Evolutionary conservation across 2,329 filamentous ascomycete genomes (phyloP), one percentile per base, ranked within the genome.

Genomic region (Knufia petricola): DNA sequence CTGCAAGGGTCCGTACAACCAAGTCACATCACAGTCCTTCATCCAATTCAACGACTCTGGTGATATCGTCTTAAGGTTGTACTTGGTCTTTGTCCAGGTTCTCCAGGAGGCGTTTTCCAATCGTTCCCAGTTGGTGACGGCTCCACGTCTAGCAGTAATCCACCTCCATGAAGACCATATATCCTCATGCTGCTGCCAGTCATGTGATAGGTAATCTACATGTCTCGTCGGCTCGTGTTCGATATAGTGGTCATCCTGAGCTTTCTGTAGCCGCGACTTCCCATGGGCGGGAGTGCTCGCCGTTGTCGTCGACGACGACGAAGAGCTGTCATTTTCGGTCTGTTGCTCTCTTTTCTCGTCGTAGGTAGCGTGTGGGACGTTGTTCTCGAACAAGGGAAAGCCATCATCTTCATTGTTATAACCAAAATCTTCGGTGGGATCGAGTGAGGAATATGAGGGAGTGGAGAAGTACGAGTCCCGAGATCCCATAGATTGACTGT

Each of bases 111-210:
- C 92, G 66, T 98, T 96, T 66, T 96, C 92, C 24, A 96, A 68
- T 43, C 92, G 76, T 28, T 82, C 82, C 30, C 84, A 79, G 64
- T 95, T 90, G 58, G 79, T 81, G 56, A 94, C 37, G 46, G 86
- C 78, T 51, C 80, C 81, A 59, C 84, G 76, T 60, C 87, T 85
- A 23, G 85, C 82, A 13, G 89, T 81, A 58, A 96, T 87, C 63
- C 94, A 92, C 62, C 88, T 82, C 92, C 92, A 96, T 1, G 90
- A 95, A 4, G 86, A 84, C 89, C 89, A 96, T 21, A 96, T 94
- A 66, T 98, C 90, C 65, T 28, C 26, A 28, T 96, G 89, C 66
- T 95, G 88, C 54, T 78, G 81, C 87, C 90, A 95, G 53, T 90
- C 81, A 62, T 96, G 86, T 15, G 89, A 94, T 40, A 95, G 77